These are phyloP conservation scores for Aegilops umbellulata DNA, from an alignment of 176 grass and related monocot species.

Conservation along the genomic window DNA sequence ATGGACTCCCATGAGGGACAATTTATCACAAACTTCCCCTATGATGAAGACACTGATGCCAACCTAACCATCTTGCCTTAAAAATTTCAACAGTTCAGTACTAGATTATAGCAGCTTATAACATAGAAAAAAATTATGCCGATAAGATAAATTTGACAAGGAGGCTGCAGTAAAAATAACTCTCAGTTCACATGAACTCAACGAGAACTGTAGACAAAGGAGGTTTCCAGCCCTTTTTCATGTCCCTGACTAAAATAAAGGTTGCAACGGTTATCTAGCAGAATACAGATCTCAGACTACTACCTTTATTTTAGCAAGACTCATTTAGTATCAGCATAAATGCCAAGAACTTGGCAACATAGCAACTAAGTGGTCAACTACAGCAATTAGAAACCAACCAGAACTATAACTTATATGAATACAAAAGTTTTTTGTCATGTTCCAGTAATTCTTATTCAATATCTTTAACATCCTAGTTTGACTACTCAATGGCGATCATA, in stretches of 20 bases:
- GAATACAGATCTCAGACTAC: not conserved
- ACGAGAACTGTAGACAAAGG: slow-evolving; percentile 43
- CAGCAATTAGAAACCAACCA: not conserved
- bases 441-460: too few species aligned
- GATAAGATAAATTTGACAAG: not conserved
- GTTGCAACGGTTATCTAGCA: not conserved
- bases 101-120: not conserved
- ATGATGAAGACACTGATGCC: not conserved
- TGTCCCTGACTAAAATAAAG: slow-evolving; percentile 68
- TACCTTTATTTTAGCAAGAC: not conserved
- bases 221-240: slow-evolving; percentile 61
- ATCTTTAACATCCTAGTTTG: too few species aligned
- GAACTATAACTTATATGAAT: not conserved
- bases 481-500: too few species aligned
- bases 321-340: slow-evolving; percentile 11
- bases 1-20: not conserved
- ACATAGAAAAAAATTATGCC: not conserved
- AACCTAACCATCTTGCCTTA: not conserved
- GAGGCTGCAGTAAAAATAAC: not conserved
- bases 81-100: not conserved
- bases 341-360: not conserved
- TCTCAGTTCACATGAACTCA: too few species aligned
- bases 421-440: too few species aligned
- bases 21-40: not conserved
- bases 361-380: not conserved